Percentiles rank a stretch among this genome's conserved stretches.
These are phyloP conservation scores for Pythium graminicola DNA, from an alignment of 352 stramenopile genomes.

Conservation along the genomic window DNA sequence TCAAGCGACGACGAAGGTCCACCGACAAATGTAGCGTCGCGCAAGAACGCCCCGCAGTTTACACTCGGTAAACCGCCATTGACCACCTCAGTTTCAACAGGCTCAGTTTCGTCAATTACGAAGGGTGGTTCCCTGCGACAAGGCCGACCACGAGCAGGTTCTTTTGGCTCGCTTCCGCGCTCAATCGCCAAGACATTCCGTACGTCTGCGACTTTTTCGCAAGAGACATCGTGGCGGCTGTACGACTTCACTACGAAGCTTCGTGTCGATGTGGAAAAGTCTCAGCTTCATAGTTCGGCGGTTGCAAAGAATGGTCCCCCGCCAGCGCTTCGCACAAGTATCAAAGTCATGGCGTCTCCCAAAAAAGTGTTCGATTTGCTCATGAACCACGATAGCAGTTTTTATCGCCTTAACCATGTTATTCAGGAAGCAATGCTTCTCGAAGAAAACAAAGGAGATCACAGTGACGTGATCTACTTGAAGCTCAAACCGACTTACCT, in stretches of 20 bases:
- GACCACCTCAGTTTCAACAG: slow-evolving; percentile 8
- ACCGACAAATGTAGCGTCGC: neutral
- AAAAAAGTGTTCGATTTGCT: slow-evolving; percentile 74
- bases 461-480: slow-evolving; percentile 80
- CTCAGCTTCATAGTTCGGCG: slow-evolving; percentile 33
- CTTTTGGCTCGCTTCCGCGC: slow-evolving; percentile 63
- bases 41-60: slow-evolving; percentile 8
- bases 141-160: slow-evolving; percentile 37
- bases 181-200: slow-evolving; percentile 76
- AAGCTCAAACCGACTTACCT: slow-evolving; percentile 58
- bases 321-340: slow-evolving; percentile 60
- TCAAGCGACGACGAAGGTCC: slow-evolving; percentile 13
- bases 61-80: slow-evolving; percentile 15
- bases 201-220: slow-evolving; percentile 69
- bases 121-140: slow-evolving; percentile 10
- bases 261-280: slow-evolving; percentile 59
- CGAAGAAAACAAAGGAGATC: slow-evolving; percentile 54
- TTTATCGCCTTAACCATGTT: slow-evolving; percentile 74
- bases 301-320: slow-evolving; percentile 27
- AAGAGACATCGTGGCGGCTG: slow-evolving; percentile 66
- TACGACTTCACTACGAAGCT: slow-evolving; percentile 72
- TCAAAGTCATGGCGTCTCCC: slow-evolving; percentile 60
- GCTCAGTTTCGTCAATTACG: slow-evolving; percentile 9
- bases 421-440: slow-evolving; percentile 56
- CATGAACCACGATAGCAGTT: slow-evolving; percentile 58